Evolutionary conservation across 371 early-diverging fungal species (phyloP).

Genomic region (Mucor irregularis): DNA sequence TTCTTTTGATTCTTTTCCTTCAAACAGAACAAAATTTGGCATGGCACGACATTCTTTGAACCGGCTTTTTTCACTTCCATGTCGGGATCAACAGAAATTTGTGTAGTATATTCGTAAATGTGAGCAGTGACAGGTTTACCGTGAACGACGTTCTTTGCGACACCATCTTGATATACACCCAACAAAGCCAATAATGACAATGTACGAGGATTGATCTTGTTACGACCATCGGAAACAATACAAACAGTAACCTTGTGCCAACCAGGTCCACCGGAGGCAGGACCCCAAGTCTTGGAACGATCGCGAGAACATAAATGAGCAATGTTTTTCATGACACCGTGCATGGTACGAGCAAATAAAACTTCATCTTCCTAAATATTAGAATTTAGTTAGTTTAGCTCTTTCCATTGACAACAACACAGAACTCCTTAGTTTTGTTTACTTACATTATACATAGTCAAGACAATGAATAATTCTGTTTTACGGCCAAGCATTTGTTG

Average conservation of each 20-base stretch:
- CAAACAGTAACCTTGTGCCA: conserved; percentile 95
- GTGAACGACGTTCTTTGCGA: conserved; percentile 73
- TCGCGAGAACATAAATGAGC: conserved; percentile 81
- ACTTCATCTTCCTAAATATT: conserved; percentile 78
- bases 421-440: background rate
- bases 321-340: conserved; percentile 90
- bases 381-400: background rate
- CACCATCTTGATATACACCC: conserved; percentile 92
- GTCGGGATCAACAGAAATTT: conserved; percentile 70
- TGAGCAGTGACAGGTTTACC: conserved; percentile 78
- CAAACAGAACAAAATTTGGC: conserved; percentile 88
- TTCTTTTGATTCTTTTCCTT: conserved; percentile 89
- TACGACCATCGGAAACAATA: conserved; percentile 81
- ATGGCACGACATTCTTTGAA: conserved; percentile 74
- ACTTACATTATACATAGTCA: conserved; percentile 92
- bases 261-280: conserved; percentile 52
- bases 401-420: background rate
- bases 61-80: conserved; percentile 69
- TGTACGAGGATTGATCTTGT: conserved; percentile 77
- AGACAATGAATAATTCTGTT: conserved; percentile 88
- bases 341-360: conserved; percentile 88
- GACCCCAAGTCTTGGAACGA: conserved; percentile 81
- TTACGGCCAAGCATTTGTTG: conserved; percentile 69
- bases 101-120: conserved; percentile 92
- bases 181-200: conserved; percentile 81